Evolutionary conservation across 169 alveolate genomes (phyloP), one percentile per base, ranked within the genome.

Genomic region (Pseudocohnilembus persalinus): DNA sequence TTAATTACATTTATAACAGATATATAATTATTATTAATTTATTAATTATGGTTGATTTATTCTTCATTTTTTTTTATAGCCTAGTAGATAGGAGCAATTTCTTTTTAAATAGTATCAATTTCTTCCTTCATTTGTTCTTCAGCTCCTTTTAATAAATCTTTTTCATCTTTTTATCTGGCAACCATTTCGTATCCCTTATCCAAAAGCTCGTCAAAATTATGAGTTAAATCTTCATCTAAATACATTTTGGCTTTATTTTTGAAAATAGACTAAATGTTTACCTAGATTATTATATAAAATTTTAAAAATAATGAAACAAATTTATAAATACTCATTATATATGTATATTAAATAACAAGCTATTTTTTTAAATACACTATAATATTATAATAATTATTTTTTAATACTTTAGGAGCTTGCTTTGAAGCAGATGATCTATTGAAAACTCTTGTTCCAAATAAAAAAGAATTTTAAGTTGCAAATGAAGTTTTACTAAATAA

Each of bases 161-260:
- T 79, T 79, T 79, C 84, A 49, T 79, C 31, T 63, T 79, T 79
- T 32, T 79, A 34, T 63, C 31, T 33, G 28, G 35, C 49, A 1
- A 79, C 84, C 73, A 79, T 79, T 4, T 68, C 31, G 76, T 79
- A 79, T 64, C 84, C 84, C 31, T 79, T 79, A 49, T 79, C 84
- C 64, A 79, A 29, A 33, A 79, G 31, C 1, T 79, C 84, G 63
- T 79, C 84, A 29, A 79, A 79, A n/a, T 68, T 79, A 63, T 79
- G 35, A 16, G 84, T 76, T n/a, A 79, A 72, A 15, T 34, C 84
- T 29, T 79, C 84, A 35, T 79, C 84, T 64, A 79, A 49, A 79
- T 79, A 79, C 25, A 79, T 33, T 16, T 79, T 34, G 16, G 84
- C 84, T 29, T 79, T 79, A 20, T 79, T 79, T 73, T 79, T 79